A percentile compares a stretch with the other conserved stretches of the same genome.
Conservation (phyloP, 2,329 filamentous ascomycete species). For the Colletotrichum sp. region DNA sequence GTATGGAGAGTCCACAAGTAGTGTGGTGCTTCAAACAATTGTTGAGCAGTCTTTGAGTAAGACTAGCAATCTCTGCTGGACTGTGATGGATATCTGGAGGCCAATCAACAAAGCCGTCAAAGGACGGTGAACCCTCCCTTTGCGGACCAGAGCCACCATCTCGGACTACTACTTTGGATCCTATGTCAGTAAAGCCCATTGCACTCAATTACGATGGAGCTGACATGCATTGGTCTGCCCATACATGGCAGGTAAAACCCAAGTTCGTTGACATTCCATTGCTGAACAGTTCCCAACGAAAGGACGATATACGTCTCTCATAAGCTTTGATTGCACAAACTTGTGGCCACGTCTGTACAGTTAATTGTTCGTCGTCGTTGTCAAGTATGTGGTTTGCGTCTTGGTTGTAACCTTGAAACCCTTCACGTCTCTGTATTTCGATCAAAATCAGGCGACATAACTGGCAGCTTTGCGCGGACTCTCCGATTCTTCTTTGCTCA, state of each 20-base stretch:
- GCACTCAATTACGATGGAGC: not conserved
- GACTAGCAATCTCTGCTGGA: accelerated
- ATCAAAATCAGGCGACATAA: not conserved
- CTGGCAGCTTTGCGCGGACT: accelerated
- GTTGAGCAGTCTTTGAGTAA: not conserved
- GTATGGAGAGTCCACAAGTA: accelerated
- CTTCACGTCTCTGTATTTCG: accelerated
- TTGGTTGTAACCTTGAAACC: not conserved
- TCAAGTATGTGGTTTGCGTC: accelerated
- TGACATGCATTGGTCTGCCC: not conserved
- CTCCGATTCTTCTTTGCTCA: not conserved
- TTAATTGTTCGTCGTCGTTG: not conserved
- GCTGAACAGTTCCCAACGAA: too few relatives aligned
- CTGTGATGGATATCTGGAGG: not conserved
- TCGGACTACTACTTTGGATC: too few relatives aligned
- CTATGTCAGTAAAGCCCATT: too few relatives aligned
- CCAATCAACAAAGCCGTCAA: not conserved
- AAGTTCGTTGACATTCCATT: too few relatives aligned
- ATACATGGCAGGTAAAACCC: not conserved
- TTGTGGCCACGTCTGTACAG: accelerated
- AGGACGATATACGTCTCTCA: too few relatives aligned
- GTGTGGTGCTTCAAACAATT: accelerated
- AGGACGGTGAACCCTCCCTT: too few relatives aligned
- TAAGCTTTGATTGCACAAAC: not conserved
- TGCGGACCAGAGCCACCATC: too few relatives aligned